Percentiles rank a stretch among this genome's conserved stretches.
phyloP scores from a whole-genome alignment of 305 asterid species.

The Plantago rigida region DNA sequence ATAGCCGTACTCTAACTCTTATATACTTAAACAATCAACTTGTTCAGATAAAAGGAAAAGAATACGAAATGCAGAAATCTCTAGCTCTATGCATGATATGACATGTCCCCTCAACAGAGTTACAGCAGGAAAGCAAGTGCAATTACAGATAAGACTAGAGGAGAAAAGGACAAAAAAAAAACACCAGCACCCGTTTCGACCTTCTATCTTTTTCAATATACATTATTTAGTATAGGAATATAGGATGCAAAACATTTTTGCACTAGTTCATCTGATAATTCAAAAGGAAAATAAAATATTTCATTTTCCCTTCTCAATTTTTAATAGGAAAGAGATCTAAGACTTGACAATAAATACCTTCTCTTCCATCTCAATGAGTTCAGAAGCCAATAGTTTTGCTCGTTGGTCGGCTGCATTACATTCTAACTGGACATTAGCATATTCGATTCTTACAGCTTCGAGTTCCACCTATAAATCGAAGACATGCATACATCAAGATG shows the following conservation, averaged over 20 bases:
- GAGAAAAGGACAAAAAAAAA: not conserved
- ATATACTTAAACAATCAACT: not conserved
- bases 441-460: constrained; percentile 62
- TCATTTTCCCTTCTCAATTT: not conserved
- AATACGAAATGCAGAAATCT: constrained; percentile 10
- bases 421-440: constrained; percentile 72
- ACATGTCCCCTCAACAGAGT: not conserved
- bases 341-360: constrained; percentile 44
- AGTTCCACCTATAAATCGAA: constrained; percentile 56
- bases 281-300: too few species aligned
- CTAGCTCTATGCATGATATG: not conserved
- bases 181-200: not conserved
- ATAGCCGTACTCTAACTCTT: not conserved
- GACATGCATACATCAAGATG: constrained; percentile 19
- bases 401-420: constrained; percentile 98
- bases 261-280: too few species aligned
- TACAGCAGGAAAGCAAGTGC: not conserved
- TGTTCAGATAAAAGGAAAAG: not conserved
- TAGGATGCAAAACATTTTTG: too few species aligned
- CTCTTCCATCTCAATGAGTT: constrained; percentile 95
- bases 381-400: constrained; percentile 84
- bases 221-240: too few species aligned
- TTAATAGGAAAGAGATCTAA: constrained; percentile 13
- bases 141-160: too few species aligned
- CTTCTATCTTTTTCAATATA: too few species aligned